Percentiles rank a stretch among this genome's conserved stretches.
Evolutionary conservation across 2,329 filamentous ascomycete species (phyloP).

Genomic region (Botrytis medusae): DNA sequence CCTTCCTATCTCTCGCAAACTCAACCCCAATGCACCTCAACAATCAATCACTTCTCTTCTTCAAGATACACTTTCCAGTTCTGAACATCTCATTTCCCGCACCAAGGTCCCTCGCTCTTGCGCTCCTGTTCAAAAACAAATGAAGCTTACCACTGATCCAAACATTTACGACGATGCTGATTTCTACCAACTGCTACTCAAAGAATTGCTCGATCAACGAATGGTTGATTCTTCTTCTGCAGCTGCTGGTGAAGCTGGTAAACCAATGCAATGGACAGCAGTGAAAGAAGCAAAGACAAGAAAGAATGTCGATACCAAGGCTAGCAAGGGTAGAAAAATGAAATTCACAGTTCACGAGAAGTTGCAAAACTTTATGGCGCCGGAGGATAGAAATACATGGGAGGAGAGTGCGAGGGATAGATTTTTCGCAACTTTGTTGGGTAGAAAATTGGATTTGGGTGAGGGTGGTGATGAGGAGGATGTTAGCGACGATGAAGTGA

Average conservation of each 20-base stretch:
- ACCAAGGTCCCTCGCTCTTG: slow-evolving; percentile 74
- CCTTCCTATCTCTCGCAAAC: slow-evolving; percentile 56
- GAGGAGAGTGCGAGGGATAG: slow-evolving; percentile 74
- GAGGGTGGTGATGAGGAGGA: slow-evolving; percentile 56
- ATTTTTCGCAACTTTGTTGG: slow-evolving; percentile 74
- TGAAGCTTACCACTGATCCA: slow-evolving; percentile 56
- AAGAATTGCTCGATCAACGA: slow-evolving; percentile 89
- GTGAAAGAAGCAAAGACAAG: slow-evolving; percentile 76
- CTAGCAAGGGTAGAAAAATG: slow-evolving; percentile 92
- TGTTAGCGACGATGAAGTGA: slow-evolving; percentile 46
- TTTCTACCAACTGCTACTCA: slow-evolving; percentile 90
- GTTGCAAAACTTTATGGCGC: slow-evolving; percentile 96
- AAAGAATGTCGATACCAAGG: slow-evolving; percentile 86
- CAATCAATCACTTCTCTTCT: slow-evolving; percentile 68
- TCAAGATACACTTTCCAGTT: slow-evolving; percentile 64
- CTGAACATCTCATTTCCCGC: slow-evolving; percentile 66
- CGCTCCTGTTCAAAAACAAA: slow-evolving; percentile 65
- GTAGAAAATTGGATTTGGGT: slow-evolving; percentile 64
- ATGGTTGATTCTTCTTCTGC: slow-evolving; percentile 62
- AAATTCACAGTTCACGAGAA: slow-evolving; percentile 95
- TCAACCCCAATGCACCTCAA: slow-evolving; percentile 51
- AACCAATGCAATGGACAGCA: slow-evolving; percentile 58
- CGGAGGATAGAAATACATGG: slow-evolving; percentile 80
- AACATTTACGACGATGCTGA: slow-evolving; percentile 88
- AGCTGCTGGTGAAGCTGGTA: slow-evolving; percentile 42